Percentiles rank a stretch among this genome's conserved stretches.
These are phyloP conservation scores for Agrocybe praecox DNA, from an alignment of 768 basidiomycete species.

Conservation along the genomic window DNA sequence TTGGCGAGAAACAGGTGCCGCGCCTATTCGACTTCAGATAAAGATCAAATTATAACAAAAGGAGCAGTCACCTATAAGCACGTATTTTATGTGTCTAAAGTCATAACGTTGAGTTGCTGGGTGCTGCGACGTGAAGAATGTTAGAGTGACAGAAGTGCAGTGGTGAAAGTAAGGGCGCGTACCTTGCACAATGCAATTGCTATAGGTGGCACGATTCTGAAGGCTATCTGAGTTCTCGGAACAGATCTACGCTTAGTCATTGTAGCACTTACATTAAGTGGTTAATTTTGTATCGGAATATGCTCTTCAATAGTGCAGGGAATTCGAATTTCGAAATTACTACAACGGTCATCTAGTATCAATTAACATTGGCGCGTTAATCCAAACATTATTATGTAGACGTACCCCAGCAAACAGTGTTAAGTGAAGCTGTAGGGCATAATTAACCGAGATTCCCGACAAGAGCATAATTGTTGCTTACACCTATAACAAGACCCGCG, in stretches of 20 bases:
- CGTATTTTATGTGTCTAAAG: conserved; percentile 38
- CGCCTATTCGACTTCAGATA: conserved; percentile 41
- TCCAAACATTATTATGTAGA: neutral
- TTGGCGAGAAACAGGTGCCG: conserved; percentile 59
- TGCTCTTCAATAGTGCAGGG: conserved; percentile 44
- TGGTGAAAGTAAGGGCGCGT: conserved; percentile 15
- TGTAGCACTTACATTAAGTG: conserved; percentile 44
- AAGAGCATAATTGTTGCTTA: conserved; percentile 25
- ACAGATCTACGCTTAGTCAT: neutral
- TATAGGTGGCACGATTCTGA: conserved; percentile 50
- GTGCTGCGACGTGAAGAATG: conserved; percentile 33
- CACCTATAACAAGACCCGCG: conserved; percentile 55
- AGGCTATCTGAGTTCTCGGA: neutral
- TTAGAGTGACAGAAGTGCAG: neutral
- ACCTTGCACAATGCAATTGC: conserved; percentile 55
- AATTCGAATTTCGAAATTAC: conserved; percentile 49
- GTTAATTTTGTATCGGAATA: conserved; percentile 45
- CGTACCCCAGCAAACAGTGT: conserved; percentile 54
- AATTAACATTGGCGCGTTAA: neutral
- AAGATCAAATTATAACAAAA: neutral
- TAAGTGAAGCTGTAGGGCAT: conserved; percentile 49
- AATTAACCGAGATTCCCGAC: conserved; percentile 12
- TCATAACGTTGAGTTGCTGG: conserved; percentile 45
- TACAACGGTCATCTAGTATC: conserved; percentile 50
- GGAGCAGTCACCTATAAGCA: conserved; percentile 42